phyloP scores from a whole-genome alignment of 116 monocot genomes.

The Zostera marina region DNA sequence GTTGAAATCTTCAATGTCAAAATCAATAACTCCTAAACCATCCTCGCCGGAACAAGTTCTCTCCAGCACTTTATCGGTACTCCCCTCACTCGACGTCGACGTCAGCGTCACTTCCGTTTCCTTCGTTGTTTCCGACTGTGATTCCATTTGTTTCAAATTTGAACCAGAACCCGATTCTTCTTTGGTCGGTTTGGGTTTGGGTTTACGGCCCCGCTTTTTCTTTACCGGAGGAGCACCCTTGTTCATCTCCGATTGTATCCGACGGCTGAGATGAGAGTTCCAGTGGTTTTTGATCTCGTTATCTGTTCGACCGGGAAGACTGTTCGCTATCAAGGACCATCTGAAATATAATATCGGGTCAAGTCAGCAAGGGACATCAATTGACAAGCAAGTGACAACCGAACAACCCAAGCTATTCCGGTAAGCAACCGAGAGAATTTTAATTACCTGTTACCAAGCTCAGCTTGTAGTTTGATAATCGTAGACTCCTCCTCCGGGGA shows the following conservation, averaged over 20 bases:
- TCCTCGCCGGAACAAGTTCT: background rate
- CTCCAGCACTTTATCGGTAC: background rate
- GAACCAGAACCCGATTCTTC: background rate
- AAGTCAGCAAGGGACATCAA: background rate
- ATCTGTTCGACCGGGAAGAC: slow-evolving; percentile 68
- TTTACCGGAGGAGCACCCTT: slow-evolving; percentile 3
- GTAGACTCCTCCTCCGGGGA: slow-evolving; percentile 34
- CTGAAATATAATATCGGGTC: slow-evolving; percentile 12
- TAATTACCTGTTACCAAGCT: slow-evolving; percentile 34
- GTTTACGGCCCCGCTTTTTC: slow-evolving; percentile 8
- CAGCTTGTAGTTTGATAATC: slow-evolving; percentile 30
- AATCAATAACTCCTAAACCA: background rate
- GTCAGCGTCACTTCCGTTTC: background rate
- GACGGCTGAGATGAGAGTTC: slow-evolving; percentile 71
- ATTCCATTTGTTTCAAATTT: background rate
- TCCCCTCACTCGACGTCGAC: background rate
- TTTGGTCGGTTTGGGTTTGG: background rate
- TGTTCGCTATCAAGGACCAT: slow-evolving; percentile 68
- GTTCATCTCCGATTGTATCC: slow-evolving; percentile 1
- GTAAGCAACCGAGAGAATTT: no score
- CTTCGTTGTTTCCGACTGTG: background rate
- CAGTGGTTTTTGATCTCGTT: slow-evolving; percentile 96
- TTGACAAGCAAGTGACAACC: background rate
- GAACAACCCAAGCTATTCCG: background rate
- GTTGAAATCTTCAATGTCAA: slow-evolving; percentile 5